Percentiles rank a stretch among this genome's conserved stretches.
phyloP scores from a whole-genome alignment of 2,329 filamentous ascomycete genomes.

The Fusarium subtropicale region DNA sequence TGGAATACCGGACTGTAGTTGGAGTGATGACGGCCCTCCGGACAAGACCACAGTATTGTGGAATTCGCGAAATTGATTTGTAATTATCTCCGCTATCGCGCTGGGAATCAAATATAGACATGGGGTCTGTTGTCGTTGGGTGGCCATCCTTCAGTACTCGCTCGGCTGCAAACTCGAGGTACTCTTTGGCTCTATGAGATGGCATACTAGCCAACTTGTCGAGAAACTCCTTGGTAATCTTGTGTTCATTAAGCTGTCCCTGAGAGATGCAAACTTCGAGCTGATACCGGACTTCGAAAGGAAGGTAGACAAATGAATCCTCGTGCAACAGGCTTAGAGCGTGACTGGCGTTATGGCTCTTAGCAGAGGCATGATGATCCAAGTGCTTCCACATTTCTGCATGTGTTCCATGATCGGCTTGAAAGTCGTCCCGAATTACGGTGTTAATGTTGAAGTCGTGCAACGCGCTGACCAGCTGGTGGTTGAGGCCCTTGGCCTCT shows the following conservation, averaged over 20 bases:
- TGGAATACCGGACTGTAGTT: constrained; percentile 81
- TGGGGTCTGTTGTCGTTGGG: constrained; percentile 63
- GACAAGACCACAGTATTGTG: constrained; percentile 78
- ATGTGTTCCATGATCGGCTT: constrained; percentile 46
- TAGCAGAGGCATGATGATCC: constrained; percentile 40
- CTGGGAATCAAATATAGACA: constrained; percentile 67
- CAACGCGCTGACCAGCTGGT: constrained; percentile 64
- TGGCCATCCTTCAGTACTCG: constrained; percentile 50
- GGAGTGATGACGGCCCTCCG: constrained; percentile 86
- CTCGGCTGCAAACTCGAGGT: constrained; percentile 79
- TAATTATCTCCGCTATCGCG: constrained; percentile 62
- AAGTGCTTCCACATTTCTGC: constrained; percentile 50
- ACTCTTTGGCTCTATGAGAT: constrained; percentile 65
- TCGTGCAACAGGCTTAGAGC: constrained; percentile 42
- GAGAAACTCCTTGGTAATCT: constrained; percentile 75
- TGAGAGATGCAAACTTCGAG: constrained; percentile 93
- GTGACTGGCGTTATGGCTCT: constrained; percentile 44
- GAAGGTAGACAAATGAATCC: constrained; percentile 55
- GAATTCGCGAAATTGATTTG: constrained; percentile 64
- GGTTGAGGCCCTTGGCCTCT: constrained; percentile 51
- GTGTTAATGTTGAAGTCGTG: constrained; percentile 78
- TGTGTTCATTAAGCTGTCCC: constrained; percentile 80
- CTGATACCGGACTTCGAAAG: constrained; percentile 85
- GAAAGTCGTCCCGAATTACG: constrained; percentile 56
- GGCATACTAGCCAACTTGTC: constrained; percentile 63